Evolutionary conservation across 129 eudicot genomes (phyloP), one percentile per base, ranked within the genome.

Genomic region (Helianthus tuberosus): DNA sequence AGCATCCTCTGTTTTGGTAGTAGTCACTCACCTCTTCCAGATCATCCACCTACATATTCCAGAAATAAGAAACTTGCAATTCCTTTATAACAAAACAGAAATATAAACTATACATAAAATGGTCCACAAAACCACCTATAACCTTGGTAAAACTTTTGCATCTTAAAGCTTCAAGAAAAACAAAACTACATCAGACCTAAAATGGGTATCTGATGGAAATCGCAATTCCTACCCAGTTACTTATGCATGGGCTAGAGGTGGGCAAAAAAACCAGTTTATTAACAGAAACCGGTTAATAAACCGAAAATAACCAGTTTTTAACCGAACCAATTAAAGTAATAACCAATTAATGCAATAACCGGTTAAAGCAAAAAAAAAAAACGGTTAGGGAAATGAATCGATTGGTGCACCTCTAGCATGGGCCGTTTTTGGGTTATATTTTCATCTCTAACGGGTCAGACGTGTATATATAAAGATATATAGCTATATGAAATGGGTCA

Each of bases 1-100:
- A 93, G 86, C 98, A 93, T 66, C 98, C 98, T 76, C 98, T 84
- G 82, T 93, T 90, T 74, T 93, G 98, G 82, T 93, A 93, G 73
- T 82, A 93, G 73, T 88, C 93, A 69, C 96, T 93, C 64, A 93
- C 98, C 72, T 93, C 98, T 83, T 93, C 98, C 71, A 93, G 75
- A 72, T 93, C 98, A 84, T 93, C 98, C 74, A 93, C 98, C 98
- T 93, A 71, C 8, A 64, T 72, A 12, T 17, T 39, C 57, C 60
- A 76, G 32, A 64, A 68, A 66, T 16, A 50, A 77, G 12, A 13
- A 5, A 43, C 58, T 67, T 57, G 29, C 50, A 29, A 38, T 32
- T 57, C 54, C 70, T 29, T 32, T 59, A 38, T 11, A 23, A 58
- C 52, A 5, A 20, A 64, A 27, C 69, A 12, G 13, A 17, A 41